Conservation (phyloP, 495 filamentous ascomycete genomes). For the Thermothielavioides terrestris region DNA sequence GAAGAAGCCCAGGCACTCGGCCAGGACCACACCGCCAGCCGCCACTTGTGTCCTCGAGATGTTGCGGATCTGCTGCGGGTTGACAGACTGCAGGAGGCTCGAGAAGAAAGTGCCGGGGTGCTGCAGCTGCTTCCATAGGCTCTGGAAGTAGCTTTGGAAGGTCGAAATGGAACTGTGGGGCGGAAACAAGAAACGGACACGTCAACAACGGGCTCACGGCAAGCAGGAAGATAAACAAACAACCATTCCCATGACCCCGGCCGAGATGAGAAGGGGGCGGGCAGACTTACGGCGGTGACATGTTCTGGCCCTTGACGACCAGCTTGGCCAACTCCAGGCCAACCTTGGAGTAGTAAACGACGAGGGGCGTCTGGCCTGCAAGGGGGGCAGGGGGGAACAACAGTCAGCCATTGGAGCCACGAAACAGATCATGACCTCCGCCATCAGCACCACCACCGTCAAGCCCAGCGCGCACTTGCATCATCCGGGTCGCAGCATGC, state of each 20-base stretch:
- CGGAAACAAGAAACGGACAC: background rate
- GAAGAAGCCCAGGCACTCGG: constrained; percentile 94
- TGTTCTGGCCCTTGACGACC: constrained; percentile 80
- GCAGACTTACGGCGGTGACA: constrained; percentile 81
- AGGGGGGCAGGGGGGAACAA: background rate
- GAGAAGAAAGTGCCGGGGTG: constrained; percentile 50
- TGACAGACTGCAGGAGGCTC: constrained; percentile 34
- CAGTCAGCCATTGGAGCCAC: constrained; percentile 9
- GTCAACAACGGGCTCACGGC: constrained; percentile 19
- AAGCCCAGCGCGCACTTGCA: background rate
- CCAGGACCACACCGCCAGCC: constrained; percentile 62
- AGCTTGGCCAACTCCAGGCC: constrained; percentile 77
- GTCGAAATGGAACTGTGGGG: constrained; percentile 59
- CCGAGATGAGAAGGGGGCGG: background rate
- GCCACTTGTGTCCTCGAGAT: constrained; percentile 58
- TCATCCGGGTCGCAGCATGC: background rate
- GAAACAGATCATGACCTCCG: too few relatives aligned
- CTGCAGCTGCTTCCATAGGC: constrained; percentile 54
- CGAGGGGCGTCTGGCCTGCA: constrained; percentile 73
- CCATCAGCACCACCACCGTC: background rate
- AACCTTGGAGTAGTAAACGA: constrained; percentile 85
- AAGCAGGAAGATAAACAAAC: background rate
- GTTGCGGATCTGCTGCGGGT: constrained; percentile 56
- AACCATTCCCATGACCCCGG: background rate
- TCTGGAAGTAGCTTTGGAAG: constrained; percentile 82